phyloP scores from a whole-genome alignment of 345 rosid genomes.

The Brassica nigra region DNA sequence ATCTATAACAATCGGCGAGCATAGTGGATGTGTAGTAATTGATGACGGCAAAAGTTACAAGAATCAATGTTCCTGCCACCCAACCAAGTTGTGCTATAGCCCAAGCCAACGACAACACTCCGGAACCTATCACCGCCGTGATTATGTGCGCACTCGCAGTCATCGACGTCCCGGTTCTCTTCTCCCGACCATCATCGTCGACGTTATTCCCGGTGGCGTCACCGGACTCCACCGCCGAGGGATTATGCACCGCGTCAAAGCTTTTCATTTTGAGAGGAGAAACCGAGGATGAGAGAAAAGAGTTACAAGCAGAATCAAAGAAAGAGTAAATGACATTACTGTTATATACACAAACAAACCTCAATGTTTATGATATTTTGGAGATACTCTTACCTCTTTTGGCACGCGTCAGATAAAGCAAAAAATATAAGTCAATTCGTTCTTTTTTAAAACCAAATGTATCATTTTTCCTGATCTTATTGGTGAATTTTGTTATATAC shows the following conservation, averaged over 20 bases:
- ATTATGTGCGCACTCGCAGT: constrained; percentile 80
- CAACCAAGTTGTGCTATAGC: constrained; percentile 88
- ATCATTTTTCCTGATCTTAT: not conserved
- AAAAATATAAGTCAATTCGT: not conserved
- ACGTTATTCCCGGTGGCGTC: constrained; percentile 39
- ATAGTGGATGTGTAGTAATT: constrained; percentile 76
- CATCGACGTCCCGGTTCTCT: constrained; percentile 56
- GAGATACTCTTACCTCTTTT: not conserved
- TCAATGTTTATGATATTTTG: not conserved
- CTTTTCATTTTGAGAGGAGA: constrained; percentile 5
- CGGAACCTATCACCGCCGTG: constrained; percentile 92
- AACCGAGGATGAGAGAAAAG: not conserved
- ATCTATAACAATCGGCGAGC: constrained; percentile 69
- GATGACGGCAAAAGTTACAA: constrained; percentile 61
- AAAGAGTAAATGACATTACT: not conserved
- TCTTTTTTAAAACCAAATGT: not conserved
- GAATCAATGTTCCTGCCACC: constrained; percentile 64
- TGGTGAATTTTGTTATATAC: not conserved
- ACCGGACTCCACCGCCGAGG: constrained; percentile 9
- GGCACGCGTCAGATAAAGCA: not conserved
- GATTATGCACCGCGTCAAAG: not conserved
- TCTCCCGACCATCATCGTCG: constrained; percentile 76
- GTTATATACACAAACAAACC: not conserved
- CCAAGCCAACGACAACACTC: constrained; percentile 87
- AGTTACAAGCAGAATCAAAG: constrained; percentile 1